Evolutionary conservation across 345 rosid species (phyloP).

Genomic region (Murraya koenigii): DNA sequence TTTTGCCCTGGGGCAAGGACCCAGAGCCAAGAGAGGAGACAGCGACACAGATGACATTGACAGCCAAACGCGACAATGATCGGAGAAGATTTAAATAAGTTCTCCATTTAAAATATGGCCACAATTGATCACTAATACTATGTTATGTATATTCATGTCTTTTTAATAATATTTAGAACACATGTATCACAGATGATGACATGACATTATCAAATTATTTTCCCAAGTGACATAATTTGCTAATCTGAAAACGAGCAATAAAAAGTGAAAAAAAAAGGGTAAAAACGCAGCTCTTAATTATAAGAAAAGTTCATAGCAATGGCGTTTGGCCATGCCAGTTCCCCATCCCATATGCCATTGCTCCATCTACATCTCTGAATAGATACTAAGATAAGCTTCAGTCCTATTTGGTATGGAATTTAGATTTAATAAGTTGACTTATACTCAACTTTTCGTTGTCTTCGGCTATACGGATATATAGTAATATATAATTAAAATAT

Average conservation of each 20-base stretch:
- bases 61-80: background rate
- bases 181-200: too few relatives aligned
- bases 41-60: background rate
- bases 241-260: background rate
- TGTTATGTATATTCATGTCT: too few relatives aligned
- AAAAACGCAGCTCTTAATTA: background rate
- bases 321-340: slow-evolving; percentile 15
- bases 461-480: too few relatives aligned
- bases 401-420: background rate
- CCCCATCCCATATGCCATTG: background rate
- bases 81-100: background rate
- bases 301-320: background rate
- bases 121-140: too few relatives aligned
- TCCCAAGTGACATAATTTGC: too few relatives aligned
- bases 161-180: too few relatives aligned
- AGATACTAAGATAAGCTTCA: background rate
- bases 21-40: background rate
- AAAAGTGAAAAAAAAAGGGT: background rate
- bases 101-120: too few relatives aligned
- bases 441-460: too few relatives aligned
- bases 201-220: too few relatives aligned
- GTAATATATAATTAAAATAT: too few relatives aligned
- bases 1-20: background rate
- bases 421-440: too few relatives aligned
- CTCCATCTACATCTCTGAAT: background rate